Evolutionary conservation across 2,329 filamentous ascomycete genomes (phyloP).

Genomic region (Colletotrichum endophyticum): DNA sequence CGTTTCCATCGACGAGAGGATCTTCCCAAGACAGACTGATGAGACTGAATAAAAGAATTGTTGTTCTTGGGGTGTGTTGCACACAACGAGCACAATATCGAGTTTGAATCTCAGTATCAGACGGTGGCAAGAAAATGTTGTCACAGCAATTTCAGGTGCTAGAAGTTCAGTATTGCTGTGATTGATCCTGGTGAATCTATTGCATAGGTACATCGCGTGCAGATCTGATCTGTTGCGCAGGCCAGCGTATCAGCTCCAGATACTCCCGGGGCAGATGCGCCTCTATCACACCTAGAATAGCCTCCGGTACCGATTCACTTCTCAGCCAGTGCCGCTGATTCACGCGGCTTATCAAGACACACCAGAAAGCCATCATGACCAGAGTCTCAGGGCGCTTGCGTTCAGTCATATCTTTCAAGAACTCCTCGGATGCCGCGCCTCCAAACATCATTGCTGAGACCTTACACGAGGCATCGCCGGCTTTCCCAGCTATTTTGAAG

Average conservation of each 20-base stretch:
- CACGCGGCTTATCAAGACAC: neutral
- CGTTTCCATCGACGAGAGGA: neutral
- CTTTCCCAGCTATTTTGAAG: neutral
- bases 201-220: neutral
- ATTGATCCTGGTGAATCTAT: neutral
- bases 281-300: neutral
- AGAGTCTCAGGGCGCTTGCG: neutral
- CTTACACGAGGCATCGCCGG: neutral
- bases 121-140: neutral
- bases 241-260: neutral
- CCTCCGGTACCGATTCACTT: neutral
- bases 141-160: rapidly evolving
- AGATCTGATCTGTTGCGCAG: neutral
- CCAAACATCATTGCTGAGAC: neutral
- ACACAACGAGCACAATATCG: neutral
- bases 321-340: neutral
- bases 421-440: neutral
- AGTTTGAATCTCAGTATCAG: neutral
- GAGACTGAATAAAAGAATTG: neutral
- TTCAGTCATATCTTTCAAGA: neutral
- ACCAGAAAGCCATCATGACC: neutral
- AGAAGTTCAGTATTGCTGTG: neutral
- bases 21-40: neutral
- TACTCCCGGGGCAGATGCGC: neutral
- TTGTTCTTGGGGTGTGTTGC: neutral